phyloP scores from a whole-genome alignment of 768 basidiomycete species.

The Leccinum variicolor region DNA sequence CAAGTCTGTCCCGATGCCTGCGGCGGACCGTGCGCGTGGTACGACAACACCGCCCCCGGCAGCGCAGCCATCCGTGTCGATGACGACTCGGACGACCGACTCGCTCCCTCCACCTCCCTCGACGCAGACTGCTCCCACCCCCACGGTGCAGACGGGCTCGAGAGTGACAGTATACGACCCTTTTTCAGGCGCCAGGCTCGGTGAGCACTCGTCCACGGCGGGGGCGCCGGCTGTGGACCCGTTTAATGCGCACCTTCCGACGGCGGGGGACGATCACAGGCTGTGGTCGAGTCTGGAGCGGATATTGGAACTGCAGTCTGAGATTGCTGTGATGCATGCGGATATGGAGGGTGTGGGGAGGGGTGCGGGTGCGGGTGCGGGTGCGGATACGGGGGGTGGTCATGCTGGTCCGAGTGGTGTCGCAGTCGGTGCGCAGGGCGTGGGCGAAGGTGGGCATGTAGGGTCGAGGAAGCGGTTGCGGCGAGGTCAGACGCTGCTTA shows the following conservation, averaged over 20 bases:
- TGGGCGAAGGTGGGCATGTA: conserved; percentile 12
- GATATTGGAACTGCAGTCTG: conserved; percentile 69
- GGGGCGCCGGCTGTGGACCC: conserved; percentile 7
- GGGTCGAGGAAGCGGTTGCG: conserved; percentile 20
- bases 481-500: conserved; percentile 35
- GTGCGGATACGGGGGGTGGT: not conserved
- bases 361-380: not conserved
- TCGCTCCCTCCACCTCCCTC: conserved; percentile 10
- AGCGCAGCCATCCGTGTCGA: conserved; percentile 12
- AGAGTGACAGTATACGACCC: conserved; percentile 31
- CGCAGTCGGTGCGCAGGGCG: not conserved
- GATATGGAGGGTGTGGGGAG: conserved; percentile 64
- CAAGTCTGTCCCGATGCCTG: conserved; percentile 2
- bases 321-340: conserved; percentile 68
- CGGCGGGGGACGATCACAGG: conserved; percentile 41
- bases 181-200: conserved; percentile 28
- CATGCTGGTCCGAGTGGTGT: conserved; percentile 1
- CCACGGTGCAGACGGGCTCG: conserved; percentile 4
- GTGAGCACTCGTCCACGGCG: conserved; percentile 14
- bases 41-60: not conserved
- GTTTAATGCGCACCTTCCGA: conserved; percentile 5
- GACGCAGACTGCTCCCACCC: not conserved
- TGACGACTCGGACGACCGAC: conserved; percentile 11
- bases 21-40: not conserved
- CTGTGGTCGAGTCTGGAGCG: conserved; percentile 67